Evolutionary conservation across 2,329 filamentous ascomycete genomes (phyloP).

Genomic region (Exophiala spinifera): DNA sequence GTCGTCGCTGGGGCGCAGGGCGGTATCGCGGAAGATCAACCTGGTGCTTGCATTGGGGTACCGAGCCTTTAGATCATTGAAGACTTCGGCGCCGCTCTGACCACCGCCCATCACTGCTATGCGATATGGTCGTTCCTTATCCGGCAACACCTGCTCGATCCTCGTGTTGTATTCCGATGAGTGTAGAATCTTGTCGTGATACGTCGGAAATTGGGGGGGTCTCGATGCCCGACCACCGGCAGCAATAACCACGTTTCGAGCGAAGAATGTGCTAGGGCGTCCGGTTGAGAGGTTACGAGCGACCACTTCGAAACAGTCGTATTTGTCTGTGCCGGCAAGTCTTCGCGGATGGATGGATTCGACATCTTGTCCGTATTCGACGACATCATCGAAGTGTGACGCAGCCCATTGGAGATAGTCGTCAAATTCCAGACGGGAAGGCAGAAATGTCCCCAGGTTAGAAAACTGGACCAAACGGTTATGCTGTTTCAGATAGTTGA

Average conservation of each 20-base stretch:
- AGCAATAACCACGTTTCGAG: slow-evolving; percentile 60
- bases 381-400: slow-evolving; percentile 67
- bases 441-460: slow-evolving; percentile 85
- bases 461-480: slow-evolving; percentile 83
- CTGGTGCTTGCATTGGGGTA: slow-evolving; percentile 79
- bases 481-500: slow-evolving; percentile 86
- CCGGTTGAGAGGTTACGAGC: slow-evolving; percentile 58
- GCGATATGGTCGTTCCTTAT: slow-evolving; percentile 53
- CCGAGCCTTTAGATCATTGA: slow-evolving; percentile 76
- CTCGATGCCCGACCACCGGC: slow-evolving; percentile 67
- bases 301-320: slow-evolving; percentile 65
- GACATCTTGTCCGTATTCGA: slow-evolving; percentile 76
- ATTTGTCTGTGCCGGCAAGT: slow-evolving; percentile 27
- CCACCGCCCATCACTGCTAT: slow-evolving; percentile 86
- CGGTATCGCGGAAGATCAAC: slow-evolving; percentile 77
- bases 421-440: slow-evolving; percentile 83
- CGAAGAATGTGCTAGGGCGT: slow-evolving; percentile 38
- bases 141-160: slow-evolving; percentile 27
- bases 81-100: slow-evolving; percentile 93
- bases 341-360: slow-evolving; percentile 62
- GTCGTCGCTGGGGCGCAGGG: slow-evolving; percentile 87
- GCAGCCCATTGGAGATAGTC: slow-evolving; percentile 96
- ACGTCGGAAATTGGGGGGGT: slow-evolving; percentile 65
- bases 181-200: slow-evolving; percentile 74
- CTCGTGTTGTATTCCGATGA: slow-evolving; percentile 69